These are phyloP conservation scores for Phytophthora boehmeriae DNA, from an alignment of 352 stramenopile genomes.

Conservation along the genomic window DNA sequence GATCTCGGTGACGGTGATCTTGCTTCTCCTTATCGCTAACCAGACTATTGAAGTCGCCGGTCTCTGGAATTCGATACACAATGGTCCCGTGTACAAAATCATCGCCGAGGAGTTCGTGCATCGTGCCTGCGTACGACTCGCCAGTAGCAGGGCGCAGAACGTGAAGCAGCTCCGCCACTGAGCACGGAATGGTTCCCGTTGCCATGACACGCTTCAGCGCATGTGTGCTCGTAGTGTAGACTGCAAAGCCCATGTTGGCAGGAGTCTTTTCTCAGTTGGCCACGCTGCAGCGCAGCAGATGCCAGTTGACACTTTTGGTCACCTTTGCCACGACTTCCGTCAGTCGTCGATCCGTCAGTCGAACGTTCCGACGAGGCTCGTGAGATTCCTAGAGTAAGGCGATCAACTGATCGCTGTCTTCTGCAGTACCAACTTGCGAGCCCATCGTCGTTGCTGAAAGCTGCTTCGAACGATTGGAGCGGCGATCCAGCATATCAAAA, in stretches of 20 bases:
- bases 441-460: constrained; percentile 1
- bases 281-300: constrained; percentile 31
- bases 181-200: constrained; percentile 30
- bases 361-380: constrained; percentile 33
- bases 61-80: constrained; percentile 25
- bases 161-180: constrained; percentile 35
- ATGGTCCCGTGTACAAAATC: constrained; percentile 45
- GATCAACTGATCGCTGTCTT: constrained; percentile 7
- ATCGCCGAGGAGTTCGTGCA: constrained; percentile 37
- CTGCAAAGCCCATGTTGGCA: constrained; percentile 29
- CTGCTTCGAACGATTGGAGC: constrained; percentile 4
- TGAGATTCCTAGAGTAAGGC: constrained; percentile 18
- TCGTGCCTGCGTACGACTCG: constrained; percentile 30
- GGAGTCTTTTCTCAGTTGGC: constrained; percentile 32
- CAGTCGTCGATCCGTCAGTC: constrained; percentile 35
- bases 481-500: constrained; percentile 1
- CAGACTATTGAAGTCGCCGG: neutral
- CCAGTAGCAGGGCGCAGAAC: constrained; percentile 29
- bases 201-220: constrained; percentile 31
- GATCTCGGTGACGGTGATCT: constrained; percentile 1
- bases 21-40: neutral
- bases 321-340: constrained; percentile 30
- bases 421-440: neutral
- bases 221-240: constrained; percentile 34
- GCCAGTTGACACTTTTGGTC: constrained; percentile 38